Conservation (phyloP, 805 yeast species). For the Kazachstania taianensis region DNA sequence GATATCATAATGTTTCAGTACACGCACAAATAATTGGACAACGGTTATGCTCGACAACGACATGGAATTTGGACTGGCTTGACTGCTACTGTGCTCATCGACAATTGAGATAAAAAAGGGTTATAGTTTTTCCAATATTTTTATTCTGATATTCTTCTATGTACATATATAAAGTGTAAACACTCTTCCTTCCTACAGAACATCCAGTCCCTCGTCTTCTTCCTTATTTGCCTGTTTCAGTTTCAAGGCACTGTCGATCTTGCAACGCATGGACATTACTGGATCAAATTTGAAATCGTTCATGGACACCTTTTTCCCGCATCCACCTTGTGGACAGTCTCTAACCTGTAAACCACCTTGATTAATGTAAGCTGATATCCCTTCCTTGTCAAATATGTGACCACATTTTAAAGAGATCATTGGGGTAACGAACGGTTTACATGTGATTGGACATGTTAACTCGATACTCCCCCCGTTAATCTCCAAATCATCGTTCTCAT, state of each 20-base stretch:
- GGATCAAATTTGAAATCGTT: constrained; percentile 38
- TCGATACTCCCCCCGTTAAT: constrained; percentile 66
- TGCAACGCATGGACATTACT: constrained; percentile 47
- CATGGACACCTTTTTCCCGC: constrained; percentile 31
- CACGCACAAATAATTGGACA: too few species aligned
- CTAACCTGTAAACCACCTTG: constrained; percentile 7
- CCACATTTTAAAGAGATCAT: constrained; percentile 45
- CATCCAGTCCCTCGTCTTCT: constrained; percentile 5
- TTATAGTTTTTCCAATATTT: too few species aligned
- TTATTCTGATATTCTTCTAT: neutral
- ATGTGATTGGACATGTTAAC: constrained; percentile 57
- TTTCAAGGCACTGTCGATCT: constrained; percentile 17
- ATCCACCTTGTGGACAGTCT: constrained; percentile 55
- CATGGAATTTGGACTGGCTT: too few species aligned
- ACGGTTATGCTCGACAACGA: too few species aligned
- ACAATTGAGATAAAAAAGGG: too few species aligned
- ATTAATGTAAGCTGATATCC: constrained; percentile 31
- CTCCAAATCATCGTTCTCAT: constrained; percentile 49
- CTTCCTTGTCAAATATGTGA: constrained; percentile 50
- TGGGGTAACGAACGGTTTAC: constrained; percentile 43
- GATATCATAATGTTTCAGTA: constrained; percentile 42
- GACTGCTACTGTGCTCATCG: too few species aligned
- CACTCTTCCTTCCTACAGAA: constrained; percentile 2
- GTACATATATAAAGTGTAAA: too few species aligned
- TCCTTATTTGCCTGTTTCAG: neutral